Conservation (phyloP, 2,329 filamentous ascomycete genomes). For the Colletotrichum eremochloae region DNA sequence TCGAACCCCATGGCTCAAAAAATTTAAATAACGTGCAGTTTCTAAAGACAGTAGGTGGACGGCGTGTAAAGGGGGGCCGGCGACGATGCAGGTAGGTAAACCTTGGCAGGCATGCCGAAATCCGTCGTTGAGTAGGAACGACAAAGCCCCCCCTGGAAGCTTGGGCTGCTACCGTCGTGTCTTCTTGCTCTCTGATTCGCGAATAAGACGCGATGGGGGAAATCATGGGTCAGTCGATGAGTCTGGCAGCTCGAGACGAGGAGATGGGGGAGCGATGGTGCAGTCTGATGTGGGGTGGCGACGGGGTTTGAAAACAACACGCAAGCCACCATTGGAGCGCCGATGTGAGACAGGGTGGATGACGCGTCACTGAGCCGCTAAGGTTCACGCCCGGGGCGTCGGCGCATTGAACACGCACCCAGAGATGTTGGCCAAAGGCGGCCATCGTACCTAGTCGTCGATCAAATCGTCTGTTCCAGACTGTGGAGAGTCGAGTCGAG, state of each 20-base stretch:
- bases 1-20: neutral
- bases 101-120: slow-evolving; percentile 41
- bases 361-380: slow-evolving; percentile 41
- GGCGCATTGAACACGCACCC: slow-evolving; percentile 14
- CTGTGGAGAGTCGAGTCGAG: slow-evolving; percentile 22
- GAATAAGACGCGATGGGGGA: slow-evolving; percentile 26
- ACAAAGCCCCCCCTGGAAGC: slow-evolving; percentile 27
- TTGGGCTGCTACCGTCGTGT: slow-evolving; percentile 21
- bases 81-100: slow-evolving; percentile 20
- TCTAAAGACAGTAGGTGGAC: slow-evolving; percentile 21
- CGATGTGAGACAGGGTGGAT: slow-evolving; percentile 42
- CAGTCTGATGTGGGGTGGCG: slow-evolving; percentile 40
- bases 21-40: neutral
- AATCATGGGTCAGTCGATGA: slow-evolving; percentile 9
- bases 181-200: slow-evolving; percentile 28
- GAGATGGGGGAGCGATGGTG: slow-evolving; percentile 12
- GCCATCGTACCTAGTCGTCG: slow-evolving; percentile 18
- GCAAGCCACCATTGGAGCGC: slow-evolving; percentile 41
- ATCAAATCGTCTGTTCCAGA: slow-evolving; percentile 37
- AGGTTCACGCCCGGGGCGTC: slow-evolving; percentile 33
- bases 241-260: slow-evolving; percentile 37
- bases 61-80: slow-evolving; percentile 13
- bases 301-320: slow-evolving; percentile 41
- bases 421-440: neutral
- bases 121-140: slow-evolving; percentile 33